A percentile compares a stretch with the other conserved stretches of the same genome.
phyloP scores from a whole-genome alignment of 1,284 basidiomycete genomes.

The Caloboletus inedulis region DNA sequence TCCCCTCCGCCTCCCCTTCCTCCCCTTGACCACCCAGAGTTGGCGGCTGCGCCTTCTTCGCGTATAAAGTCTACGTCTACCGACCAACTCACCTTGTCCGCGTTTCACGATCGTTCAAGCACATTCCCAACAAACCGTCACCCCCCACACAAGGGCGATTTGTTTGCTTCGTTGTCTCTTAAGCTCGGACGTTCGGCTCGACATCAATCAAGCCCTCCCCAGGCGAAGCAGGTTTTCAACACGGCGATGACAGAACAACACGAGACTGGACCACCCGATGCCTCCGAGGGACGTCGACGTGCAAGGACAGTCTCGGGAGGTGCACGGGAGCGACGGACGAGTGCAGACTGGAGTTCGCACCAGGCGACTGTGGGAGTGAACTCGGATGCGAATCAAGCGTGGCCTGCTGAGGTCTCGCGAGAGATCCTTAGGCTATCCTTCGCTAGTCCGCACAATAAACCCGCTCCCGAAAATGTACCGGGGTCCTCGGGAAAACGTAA shows the following conservation, averaged over 20 bases:
- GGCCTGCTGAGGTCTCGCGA: slow-evolving; percentile 44
- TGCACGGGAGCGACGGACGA: slow-evolving; percentile 32
- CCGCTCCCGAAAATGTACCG: slow-evolving; percentile 14
- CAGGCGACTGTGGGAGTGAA: slow-evolving; percentile 37
- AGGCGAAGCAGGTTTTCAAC: slow-evolving; percentile 3
- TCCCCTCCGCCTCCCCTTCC: slow-evolving; percentile 47
- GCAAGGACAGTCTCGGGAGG: slow-evolving; percentile 22
- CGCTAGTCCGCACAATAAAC: not conserved
- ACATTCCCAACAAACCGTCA: slow-evolving; percentile 19
- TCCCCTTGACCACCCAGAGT: slow-evolving; percentile 49
- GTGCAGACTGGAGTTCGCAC: slow-evolving; percentile 42
- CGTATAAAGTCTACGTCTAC: slow-evolving; percentile 12
- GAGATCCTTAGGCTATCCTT: slow-evolving; percentile 42
- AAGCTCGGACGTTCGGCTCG: slow-evolving; percentile 20
- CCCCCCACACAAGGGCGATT: slow-evolving; percentile 18
- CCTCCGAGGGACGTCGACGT: slow-evolving; percentile 15
- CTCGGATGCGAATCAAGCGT: slow-evolving; percentile 33
- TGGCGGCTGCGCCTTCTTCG: slow-evolving; percentile 28
- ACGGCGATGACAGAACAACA: slow-evolving; percentile 12
- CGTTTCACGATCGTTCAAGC: slow-evolving; percentile 26
- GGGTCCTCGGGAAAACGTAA: slow-evolving; percentile 23
- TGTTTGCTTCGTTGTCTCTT: slow-evolving; percentile 28
- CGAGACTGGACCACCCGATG: not conserved
- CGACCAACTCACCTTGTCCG: slow-evolving; percentile 7
- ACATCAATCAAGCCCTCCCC: slow-evolving; percentile 13